Percentiles rank a stretch among this genome's conserved stretches.
phyloP scores from a whole-genome alignment of 2,329 filamentous ascomycete species.

The Monosporascus sp. region DNA sequence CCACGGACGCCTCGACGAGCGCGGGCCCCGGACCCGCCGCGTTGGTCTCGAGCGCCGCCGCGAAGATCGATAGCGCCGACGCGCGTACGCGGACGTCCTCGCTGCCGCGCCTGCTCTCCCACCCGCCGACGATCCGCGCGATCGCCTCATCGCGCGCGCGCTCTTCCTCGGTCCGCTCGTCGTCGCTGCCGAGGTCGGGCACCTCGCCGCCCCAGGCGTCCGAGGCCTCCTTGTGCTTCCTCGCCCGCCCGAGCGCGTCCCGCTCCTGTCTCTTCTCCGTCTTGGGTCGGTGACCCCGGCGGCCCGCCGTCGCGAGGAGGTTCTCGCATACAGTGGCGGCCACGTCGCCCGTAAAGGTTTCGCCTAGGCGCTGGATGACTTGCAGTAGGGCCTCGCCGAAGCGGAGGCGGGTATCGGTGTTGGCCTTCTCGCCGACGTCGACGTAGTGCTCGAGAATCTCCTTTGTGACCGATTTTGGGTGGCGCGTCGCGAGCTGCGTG shows the following conservation, averaged over 20 bases:
- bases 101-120: conserved; percentile 59
- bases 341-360: conserved; percentile 48
- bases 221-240: conserved; percentile 45
- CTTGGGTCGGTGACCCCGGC: conserved; percentile 56
- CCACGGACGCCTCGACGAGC: conserved; percentile 51
- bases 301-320: conserved; percentile 58
- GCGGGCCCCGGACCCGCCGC: conserved; percentile 48
- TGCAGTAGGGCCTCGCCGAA: conserved; percentile 64
- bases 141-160: conserved; percentile 45
- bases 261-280: conserved; percentile 51
- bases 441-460: conserved; percentile 65
- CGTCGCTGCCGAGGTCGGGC: conserved; percentile 27
- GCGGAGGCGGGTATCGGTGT: conserved; percentile 59
- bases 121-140: conserved; percentile 57
- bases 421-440: conserved; percentile 53
- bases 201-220: conserved; percentile 52
- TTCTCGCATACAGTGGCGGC: conserved; percentile 50
- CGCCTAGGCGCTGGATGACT: conserved; percentile 56
- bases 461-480: conserved; percentile 55
- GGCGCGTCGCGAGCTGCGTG: conserved; percentile 53
- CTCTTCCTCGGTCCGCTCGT: conserved; percentile 36
- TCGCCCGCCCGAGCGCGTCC: conserved; percentile 42
- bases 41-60: conserved; percentile 54
- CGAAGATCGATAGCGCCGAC: conserved; percentile 63
- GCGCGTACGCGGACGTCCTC: conserved; percentile 67